Conservation (phyloP, 73 alveolate species). For the Paramecium biaurelia region DNA sequence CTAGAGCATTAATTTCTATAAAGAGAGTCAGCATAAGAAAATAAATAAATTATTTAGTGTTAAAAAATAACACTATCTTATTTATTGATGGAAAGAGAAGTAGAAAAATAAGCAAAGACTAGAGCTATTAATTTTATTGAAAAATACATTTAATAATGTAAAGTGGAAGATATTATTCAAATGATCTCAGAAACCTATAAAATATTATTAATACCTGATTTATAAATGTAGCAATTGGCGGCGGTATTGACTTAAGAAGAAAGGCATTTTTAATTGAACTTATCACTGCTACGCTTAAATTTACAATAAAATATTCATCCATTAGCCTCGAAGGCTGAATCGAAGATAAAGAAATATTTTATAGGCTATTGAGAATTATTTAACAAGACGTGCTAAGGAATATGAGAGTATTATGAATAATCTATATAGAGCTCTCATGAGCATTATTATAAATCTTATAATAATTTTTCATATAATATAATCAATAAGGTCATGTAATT, state of each 20-base stretch:
- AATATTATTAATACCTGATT: background rate
- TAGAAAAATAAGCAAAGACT: background rate
- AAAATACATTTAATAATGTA: background rate
- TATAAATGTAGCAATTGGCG: background rate
- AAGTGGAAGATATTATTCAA: background rate
- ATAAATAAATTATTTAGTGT: background rate
- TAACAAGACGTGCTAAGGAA: background rate
- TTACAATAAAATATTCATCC: background rate
- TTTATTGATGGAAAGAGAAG: background rate
- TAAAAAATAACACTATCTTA: background rate
- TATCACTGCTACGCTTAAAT: background rate
- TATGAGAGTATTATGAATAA: background rate
- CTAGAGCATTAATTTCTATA: background rate
- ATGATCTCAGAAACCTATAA: background rate
- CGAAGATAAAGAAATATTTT: background rate
- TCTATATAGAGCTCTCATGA: background rate
- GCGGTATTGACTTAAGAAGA: background rate
- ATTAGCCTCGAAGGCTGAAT: background rate
- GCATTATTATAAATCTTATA: background rate
- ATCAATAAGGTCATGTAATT: constrained; percentile 38
- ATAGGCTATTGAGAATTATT: background rate
- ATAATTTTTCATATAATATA: background rate
- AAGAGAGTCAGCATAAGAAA: background rate
- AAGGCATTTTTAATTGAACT: background rate
- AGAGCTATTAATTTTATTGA: background rate